Base-by-base conservation (phyloP, 441 rosid species). In the Cnidoscolus chayamansa region DNA sequence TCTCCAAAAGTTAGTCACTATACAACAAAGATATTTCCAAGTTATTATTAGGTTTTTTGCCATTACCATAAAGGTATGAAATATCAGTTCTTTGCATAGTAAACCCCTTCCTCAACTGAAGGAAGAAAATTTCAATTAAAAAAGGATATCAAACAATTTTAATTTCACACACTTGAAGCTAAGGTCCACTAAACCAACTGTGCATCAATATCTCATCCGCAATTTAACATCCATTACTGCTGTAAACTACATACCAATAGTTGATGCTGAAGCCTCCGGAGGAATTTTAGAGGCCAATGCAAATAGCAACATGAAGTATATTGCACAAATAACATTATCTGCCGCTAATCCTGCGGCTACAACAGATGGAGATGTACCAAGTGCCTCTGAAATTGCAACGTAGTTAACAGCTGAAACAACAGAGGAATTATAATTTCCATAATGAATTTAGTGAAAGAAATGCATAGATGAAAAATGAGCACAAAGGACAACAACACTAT, bases 261-360 rank as follows among this genome's bases (percentile, higher is more conserved):
- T 12, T 66, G 86, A 76, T 51, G 70, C 12, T 64, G 88, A 65
- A 76, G 82, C 70, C 78, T 93, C 95, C 2, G 88, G 81, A 64
- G 88, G 84, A 75, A 86, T 74, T 77, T 79, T 87, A 59, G 91
- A 85, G 65, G 95, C 92, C 67, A 89, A 81, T 12, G 86, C 87
- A 80, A 90, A 93, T 79, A 91, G 75, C 9, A 78, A 49, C 88
- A 87, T 81, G 63, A 89, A 91, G 81, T 89, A 78, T 4, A 84
- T 49, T 7, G 89, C 94, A 40, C 89, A 86, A 63, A 89, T 85
- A 64, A 89, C 96, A 80, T 89, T 91, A 69, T 93, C 97, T 0
- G 87, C 93, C 43, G 98, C 93, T 17, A 93, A 84, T 58, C 94
- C 96, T 0, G 96, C 94, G 40, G 97, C 94, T 75, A 93, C 54